Evolutionary conservation across 2,329 filamentous ascomycete species (phyloP), one percentile per base, ranked within the genome.

Genomic region (Diaporthe sp.): DNA sequence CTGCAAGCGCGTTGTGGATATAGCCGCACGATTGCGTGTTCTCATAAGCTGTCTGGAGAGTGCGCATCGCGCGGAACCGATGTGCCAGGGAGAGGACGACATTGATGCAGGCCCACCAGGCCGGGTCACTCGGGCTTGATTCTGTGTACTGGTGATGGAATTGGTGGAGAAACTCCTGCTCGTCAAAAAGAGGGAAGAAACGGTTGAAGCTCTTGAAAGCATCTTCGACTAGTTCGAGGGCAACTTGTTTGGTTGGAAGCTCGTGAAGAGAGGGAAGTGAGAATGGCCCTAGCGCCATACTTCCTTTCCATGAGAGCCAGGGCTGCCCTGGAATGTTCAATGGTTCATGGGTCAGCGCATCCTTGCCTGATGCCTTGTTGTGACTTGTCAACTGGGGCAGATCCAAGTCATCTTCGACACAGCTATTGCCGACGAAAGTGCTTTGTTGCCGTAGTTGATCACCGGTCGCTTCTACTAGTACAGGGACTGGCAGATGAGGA

Each of bases 81-180:
- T 79, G 71, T 3, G 78, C 76, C 4, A 81, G 71, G n/a, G 79
- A 77, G 8, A 81, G 72, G 6, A 80, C 72, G 46, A 80, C 78
- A 44, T 81, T 81, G 12, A 81, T 39, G 53, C 76, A 78, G 15
- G 80, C 80, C 80, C 80, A 81, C 76, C 79, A 80, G 7, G 74
- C 71, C 46, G 79, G 76, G 57, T 79, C 72, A 15, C 65, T 75
- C 31, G 75, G 55, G 13, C 60, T 76, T 4, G 62, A 51, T 19
- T 76, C 70, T n/a, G 60, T 44, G 25, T 76, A 76, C 53, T 92
- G 90, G 79, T 94, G 92, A 75, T 90, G 87, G 76, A 92, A 92
- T 9, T 65, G 39, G 12, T 34, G 42, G 10, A 65, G 42, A 28
- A 65, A 65, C 0, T 65, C 61, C 42, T 49, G 17, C 39, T 65